A percentile compares a stretch with the other conserved stretches of the same genome.
phyloP scores from a whole-genome alignment of 1,284 basidiomycete genomes.

The Volvariella surrecta region DNA sequence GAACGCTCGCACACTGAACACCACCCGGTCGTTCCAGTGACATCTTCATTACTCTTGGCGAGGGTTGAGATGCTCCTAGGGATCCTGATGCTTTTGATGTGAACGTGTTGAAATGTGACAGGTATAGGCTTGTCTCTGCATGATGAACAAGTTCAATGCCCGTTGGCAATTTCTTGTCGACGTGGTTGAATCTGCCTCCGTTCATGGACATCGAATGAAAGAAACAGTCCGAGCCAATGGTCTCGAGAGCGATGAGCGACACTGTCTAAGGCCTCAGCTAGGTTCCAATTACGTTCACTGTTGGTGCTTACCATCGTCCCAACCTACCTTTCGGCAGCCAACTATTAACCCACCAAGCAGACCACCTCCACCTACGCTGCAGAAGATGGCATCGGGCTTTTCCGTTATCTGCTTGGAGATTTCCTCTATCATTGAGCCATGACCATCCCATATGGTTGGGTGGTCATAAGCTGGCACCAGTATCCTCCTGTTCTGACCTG shows the following conservation, averaged over 20 bases:
- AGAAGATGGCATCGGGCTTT: constrained; percentile 65
- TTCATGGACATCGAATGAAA: constrained; percentile 62
- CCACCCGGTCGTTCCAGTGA: constrained; percentile 48
- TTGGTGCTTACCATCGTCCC: constrained; percentile 51
- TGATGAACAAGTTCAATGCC: constrained; percentile 30
- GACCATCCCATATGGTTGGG: constrained; percentile 61
- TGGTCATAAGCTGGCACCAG: constrained; percentile 66
- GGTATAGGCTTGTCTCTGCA: constrained; percentile 30
- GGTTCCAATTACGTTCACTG: neutral
- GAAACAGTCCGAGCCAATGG: constrained; percentile 65
- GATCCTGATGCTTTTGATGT: constrained; percentile 59
- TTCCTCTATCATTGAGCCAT: constrained; percentile 61
- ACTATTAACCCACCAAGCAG: constrained; percentile 59
- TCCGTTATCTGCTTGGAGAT: constrained; percentile 41
- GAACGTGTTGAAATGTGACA: constrained; percentile 49
- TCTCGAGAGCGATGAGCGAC: constrained; percentile 56
- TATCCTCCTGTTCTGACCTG: constrained; percentile 30
- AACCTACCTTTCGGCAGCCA: constrained; percentile 51
- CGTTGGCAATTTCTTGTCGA: constrained; percentile 23
- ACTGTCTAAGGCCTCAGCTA: constrained; percentile 32
- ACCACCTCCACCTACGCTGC: constrained; percentile 69
- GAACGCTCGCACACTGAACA: constrained; percentile 48
- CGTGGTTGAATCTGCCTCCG: constrained; percentile 26
- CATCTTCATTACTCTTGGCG: constrained; percentile 51
- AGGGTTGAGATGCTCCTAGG: constrained; percentile 58